Conservation (phyloP, 163 green algal species). For the Scenedesmus sp. region DNA sequence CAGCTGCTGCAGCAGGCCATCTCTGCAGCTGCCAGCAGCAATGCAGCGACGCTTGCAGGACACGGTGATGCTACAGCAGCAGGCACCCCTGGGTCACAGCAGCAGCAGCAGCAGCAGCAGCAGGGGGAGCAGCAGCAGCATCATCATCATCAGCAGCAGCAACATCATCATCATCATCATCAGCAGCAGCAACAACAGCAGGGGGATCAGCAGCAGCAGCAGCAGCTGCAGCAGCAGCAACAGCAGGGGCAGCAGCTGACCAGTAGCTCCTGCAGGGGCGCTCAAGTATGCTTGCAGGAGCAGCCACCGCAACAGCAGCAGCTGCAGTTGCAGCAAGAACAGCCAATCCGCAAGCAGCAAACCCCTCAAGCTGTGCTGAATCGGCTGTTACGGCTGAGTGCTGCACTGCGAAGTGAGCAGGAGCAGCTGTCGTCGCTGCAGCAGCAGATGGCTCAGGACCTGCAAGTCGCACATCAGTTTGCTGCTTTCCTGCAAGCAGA, state of each 20-base stretch:
- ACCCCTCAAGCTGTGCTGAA: not conserved
- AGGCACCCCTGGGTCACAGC: not conserved
- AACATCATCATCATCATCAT: not conserved
- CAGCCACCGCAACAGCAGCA: not conserved
- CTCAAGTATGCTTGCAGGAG: not conserved
- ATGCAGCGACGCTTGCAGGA: not conserved
- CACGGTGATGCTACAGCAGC: not conserved
- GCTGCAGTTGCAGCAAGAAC: not conserved
- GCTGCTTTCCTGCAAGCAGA: conserved; percentile 10
- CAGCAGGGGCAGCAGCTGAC: not conserved
- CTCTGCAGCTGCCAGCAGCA: not conserved
- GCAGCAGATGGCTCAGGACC: conserved; percentile 3
- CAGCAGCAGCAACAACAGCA: not conserved
- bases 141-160: not conserved
- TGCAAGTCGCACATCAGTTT: conserved; percentile 14
- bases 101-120: not conserved
- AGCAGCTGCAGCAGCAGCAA: not conserved
- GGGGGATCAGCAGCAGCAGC: not conserved
- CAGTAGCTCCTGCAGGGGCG: not conserved
- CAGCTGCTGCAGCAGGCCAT: conserved; percentile 29
- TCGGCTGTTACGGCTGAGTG: not conserved
- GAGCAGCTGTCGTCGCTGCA: not conserved
- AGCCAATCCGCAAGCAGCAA: not conserved
- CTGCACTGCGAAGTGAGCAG: not conserved
- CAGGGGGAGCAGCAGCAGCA: not conserved